Evolutionary conservation across 192 early-diverging fungal species (phyloP), one percentile per base, ranked within the genome.

Genomic region (Kappamyces sp.): DNA sequence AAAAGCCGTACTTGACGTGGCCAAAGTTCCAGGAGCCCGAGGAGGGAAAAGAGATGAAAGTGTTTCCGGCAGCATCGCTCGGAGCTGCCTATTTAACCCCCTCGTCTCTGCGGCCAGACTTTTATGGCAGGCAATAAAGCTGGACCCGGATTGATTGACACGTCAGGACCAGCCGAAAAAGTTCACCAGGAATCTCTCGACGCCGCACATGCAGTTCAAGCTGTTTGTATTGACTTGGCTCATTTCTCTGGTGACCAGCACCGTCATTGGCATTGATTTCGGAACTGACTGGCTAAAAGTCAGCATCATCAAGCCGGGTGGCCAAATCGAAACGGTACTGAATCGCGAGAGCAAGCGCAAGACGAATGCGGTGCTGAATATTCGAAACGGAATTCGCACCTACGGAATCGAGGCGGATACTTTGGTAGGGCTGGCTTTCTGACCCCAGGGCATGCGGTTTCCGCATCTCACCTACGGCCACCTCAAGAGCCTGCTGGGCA

Each of bases 231-330:
- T 23, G 23, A 23, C 23, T 23, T 23, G 23, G 23, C 23, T 23
- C 23, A 23, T 23, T 23, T 23, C 65, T 48, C 58, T 76, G 35
- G 86, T 86, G 23, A 23, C 23, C 23, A 23, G 23, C 0, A 84
- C 90, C 15, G 91, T 97, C 13, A 87, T 99, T 62, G 89, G 91
- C 8, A 92, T 99, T 62, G 97, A 99, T 70, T 94, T 88, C 72
- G 97, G 97, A 38, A 87, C 90, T 1, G 91, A 99, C 49, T 99
- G 93, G 93, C 91, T 96, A 75, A 97, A 96, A 60, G 87, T 95
- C 37, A 90, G 87, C 5, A 71, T 99, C 35, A 88, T 96, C 59
- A 93, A 92, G 61, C 82, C 93, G 6, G 92, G 91, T 13, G 84
- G 86, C 10, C 84, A 90, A 8, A 72, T 96, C 13, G 97, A 99